Percentiles rank a stretch among this genome's conserved stretches.
Conservation (phyloP, 2,329 filamentous ascomycete species). For the Penicillium sp. region DNA sequence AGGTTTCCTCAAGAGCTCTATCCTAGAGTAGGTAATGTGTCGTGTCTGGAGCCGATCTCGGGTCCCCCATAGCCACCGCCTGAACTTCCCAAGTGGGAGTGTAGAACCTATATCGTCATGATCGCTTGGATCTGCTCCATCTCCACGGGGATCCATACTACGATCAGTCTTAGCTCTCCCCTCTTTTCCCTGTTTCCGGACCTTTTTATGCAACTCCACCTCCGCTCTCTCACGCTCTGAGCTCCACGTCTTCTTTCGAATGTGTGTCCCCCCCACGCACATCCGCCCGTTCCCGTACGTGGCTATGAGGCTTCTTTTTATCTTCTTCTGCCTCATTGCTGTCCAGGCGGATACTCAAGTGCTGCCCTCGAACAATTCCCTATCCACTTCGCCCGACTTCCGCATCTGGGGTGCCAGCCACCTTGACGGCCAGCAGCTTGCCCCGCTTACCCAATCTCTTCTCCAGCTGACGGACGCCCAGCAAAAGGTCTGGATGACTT, state of each 20-base stretch:
- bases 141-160: constrained; percentile 22
- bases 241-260: constrained; percentile 10
- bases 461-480: constrained; percentile 16
- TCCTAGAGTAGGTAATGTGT: neutral
- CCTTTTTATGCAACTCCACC: constrained; percentile 16
- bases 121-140: constrained; percentile 11
- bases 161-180: constrained; percentile 23
- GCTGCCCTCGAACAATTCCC: constrained; percentile 30
- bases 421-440: constrained; percentile 19
- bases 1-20: neutral
- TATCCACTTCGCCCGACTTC: constrained; percentile 19
- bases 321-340: constrained; percentile 12
- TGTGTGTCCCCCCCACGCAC: constrained; percentile 12
- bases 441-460: constrained; percentile 28
- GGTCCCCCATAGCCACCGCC: neutral
- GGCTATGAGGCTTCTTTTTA: constrained; percentile 12
- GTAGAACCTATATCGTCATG: neutral
- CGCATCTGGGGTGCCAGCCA: constrained; percentile 21
- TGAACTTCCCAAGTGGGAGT: neutral
- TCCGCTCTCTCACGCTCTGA: constrained; percentile 8
- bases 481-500: constrained; percentile 12
- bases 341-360: constrained; percentile 22
- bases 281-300: constrained; percentile 10
- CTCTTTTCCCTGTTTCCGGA: constrained; percentile 23
- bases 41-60: neutral